These are phyloP conservation scores for Boletus albobrunnescens DNA, from an alignment of 1,284 basidiomycete species.

Conservation along the genomic window DNA sequence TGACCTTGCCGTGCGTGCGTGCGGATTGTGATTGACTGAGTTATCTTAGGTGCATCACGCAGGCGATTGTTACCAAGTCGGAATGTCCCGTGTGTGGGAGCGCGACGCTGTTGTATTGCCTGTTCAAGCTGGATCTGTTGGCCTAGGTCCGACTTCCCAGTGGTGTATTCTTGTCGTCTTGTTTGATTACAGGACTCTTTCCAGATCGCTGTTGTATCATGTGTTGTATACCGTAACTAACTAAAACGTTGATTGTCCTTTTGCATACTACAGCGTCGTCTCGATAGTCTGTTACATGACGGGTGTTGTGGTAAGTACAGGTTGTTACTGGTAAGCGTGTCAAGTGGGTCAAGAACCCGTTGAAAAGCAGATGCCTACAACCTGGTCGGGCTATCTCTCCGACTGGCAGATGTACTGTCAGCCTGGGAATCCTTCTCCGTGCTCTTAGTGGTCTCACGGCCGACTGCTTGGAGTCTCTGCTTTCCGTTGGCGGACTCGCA, in stretches of 20 bases:
- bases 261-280: background rate
- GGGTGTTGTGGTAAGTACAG: background rate
- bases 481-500: constrained; percentile 41
- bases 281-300: background rate
- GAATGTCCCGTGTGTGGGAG: constrained; percentile 47
- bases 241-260: background rate
- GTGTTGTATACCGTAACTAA: background rate
- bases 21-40: background rate
- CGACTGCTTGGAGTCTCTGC: constrained; percentile 21
- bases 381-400: background rate
- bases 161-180: background rate
- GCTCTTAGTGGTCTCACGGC: background rate
- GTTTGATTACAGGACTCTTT: background rate
- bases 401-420: background rate
- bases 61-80: constrained; percentile 41
- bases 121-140: constrained; percentile 33
- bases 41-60: constrained; percentile 44
- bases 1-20: background rate
- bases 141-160: constrained; percentile 5
- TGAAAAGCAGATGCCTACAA: background rate
- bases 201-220: background rate
- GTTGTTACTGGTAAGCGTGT: background rate
- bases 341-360: no score
- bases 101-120: constrained; percentile 49
- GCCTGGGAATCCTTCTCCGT: constrained; percentile 7